Conservation (phyloP, 164 flowering plant species). For the Magnolia sinica region DNA sequence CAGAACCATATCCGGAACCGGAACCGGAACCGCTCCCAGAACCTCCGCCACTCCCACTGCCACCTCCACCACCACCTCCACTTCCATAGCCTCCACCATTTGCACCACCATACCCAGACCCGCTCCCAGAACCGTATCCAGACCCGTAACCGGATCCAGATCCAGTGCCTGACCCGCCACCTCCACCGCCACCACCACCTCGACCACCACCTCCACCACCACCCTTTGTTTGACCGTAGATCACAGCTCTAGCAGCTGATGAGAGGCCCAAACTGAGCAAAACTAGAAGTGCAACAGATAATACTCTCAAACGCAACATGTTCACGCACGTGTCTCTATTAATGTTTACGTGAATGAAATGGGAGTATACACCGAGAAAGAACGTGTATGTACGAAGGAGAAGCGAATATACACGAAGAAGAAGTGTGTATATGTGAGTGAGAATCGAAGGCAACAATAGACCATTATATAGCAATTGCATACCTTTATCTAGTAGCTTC, state of each 20-base stretch:
- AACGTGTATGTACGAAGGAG: no score
- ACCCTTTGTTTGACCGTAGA: neutral
- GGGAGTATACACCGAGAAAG: no score
- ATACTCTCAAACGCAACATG: neutral
- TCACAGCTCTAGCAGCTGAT: neutral
- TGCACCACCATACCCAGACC: no score
- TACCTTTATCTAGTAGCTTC: no score
- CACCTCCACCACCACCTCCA: neutral
- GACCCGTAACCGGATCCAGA: neutral
- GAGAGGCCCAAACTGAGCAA: neutral
- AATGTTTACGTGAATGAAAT: no score
- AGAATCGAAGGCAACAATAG: no score
- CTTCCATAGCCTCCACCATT: neutral
- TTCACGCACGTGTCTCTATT: neutral
- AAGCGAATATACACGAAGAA: no score
- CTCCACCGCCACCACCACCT: neutral
- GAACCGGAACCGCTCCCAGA: neutral
- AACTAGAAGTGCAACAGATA: neutral
- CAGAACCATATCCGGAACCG: neutral
- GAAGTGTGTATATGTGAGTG: no score
- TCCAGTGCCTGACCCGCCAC: neutral
- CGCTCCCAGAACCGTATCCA: neutral
- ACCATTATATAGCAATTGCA: no score
- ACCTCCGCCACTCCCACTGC: neutral
- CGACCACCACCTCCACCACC: neutral